A percentile compares a stretch with the other conserved stretches of the same genome.
Conservation (phyloP, 495 filamentous ascomycete genomes). For the Opeltia flavorubescens region DNA sequence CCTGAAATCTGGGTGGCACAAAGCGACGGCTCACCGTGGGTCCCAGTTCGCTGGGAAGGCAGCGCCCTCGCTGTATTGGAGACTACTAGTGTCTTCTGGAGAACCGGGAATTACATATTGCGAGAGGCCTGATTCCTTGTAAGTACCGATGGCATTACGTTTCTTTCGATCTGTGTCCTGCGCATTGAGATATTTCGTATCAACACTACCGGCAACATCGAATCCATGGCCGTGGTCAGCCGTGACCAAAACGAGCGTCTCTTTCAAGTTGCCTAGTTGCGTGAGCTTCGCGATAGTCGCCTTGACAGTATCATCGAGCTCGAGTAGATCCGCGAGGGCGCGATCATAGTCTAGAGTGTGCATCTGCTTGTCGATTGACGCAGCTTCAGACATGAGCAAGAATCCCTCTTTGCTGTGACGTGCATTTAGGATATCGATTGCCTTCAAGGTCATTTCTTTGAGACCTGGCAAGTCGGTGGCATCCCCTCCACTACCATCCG, state of each 20-base stretch:
- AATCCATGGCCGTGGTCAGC: constrained; percentile 72
- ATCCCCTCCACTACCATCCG: constrained; percentile 38
- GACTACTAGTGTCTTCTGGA: constrained; percentile 15
- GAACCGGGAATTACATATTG: constrained; percentile 40
- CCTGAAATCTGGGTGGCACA: background rate
- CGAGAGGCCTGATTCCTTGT: constrained; percentile 49
- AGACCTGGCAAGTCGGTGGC: constrained; percentile 57
- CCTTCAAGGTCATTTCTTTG: constrained; percentile 72
- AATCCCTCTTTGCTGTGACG: constrained; percentile 52
- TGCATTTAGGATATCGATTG: constrained; percentile 51
- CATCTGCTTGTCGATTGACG: constrained; percentile 72
- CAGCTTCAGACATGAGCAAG: constrained; percentile 66
- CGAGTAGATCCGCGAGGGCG: constrained; percentile 58
- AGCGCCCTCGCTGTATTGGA: constrained; percentile 44
- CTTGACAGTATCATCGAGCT: constrained; percentile 60
- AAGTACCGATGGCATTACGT: constrained; percentile 52
- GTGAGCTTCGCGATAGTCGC: constrained; percentile 50
- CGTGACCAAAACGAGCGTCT: constrained; percentile 56
- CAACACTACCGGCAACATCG: constrained; percentile 42
- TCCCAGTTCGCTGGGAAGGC: constrained; percentile 66
- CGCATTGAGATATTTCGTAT: constrained; percentile 43
- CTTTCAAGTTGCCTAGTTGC: constrained; percentile 38
- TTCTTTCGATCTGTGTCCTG: constrained; percentile 47
- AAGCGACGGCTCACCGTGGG: constrained; percentile 35
- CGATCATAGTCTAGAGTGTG: constrained; percentile 63